Conservation (phyloP, 2,329 filamentous ascomycete species). For the Microdochium nivale region DNA sequence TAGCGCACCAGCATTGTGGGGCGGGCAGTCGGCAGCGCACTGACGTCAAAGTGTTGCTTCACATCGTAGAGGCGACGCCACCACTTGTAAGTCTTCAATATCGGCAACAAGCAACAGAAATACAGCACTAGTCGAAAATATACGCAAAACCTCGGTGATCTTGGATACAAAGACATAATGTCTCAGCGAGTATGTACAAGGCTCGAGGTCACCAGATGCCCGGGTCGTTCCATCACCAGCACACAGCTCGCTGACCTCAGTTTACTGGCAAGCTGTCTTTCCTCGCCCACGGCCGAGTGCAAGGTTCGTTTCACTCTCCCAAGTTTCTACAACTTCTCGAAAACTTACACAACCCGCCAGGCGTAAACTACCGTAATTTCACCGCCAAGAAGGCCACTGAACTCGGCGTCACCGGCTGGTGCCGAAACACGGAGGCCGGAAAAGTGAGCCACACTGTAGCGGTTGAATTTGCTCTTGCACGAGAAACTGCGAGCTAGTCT, state of each 20-base stretch:
- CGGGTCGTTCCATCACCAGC: background rate
- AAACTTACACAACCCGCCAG: slow-evolving; percentile 19
- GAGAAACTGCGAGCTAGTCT: too few species aligned
- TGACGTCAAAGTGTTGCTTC: too few species aligned
- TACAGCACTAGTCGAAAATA: background rate
- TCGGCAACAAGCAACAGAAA: background rate
- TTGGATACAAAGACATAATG: too few species aligned
- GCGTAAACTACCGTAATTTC: slow-evolving; percentile 51
- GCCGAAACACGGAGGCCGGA: slow-evolving; percentile 46
- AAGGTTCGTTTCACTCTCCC: slow-evolving; percentile 41
- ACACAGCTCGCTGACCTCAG: slow-evolving; percentile 14
- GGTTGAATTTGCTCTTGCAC: background rate
- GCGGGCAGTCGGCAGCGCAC: too few species aligned
- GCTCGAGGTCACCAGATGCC: too few species aligned
- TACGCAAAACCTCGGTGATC: background rate
- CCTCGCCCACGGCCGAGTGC: slow-evolving; percentile 58
- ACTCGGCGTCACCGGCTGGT: slow-evolving; percentile 50
- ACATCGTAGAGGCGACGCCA: too few species aligned
- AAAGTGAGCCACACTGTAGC: slow-evolving; percentile 31
- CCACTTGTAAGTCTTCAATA: too few species aligned
- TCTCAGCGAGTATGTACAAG: too few species aligned
- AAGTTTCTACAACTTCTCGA: slow-evolving; percentile 40
- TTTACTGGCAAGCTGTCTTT: slow-evolving; percentile 43
- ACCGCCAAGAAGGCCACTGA: slow-evolving; percentile 41
- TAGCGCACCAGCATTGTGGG: too few species aligned